Percentiles rank a stretch among this genome's conserved stretches.
Evolutionary conservation across 257 asterid genomes (phyloP).

Genomic region (Solanum medicagineum): DNA sequence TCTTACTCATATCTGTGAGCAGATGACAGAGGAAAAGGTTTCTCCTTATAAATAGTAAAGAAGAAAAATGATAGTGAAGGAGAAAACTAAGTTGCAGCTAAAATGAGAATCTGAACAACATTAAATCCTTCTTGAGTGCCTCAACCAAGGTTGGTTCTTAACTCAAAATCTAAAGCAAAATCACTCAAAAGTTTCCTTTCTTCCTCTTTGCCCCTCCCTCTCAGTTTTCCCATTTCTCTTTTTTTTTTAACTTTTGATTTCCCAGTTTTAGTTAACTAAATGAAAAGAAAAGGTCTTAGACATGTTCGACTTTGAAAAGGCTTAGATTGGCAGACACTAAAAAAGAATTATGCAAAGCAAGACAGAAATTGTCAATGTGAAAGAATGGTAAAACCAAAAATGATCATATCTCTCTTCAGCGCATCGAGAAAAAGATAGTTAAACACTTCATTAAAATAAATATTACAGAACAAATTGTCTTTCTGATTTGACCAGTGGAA

Average conservation of each 20-base stretch:
- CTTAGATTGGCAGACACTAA: background rate
- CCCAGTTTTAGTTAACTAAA: background rate
- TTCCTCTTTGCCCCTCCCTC: background rate
- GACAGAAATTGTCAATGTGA: background rate
- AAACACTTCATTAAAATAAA: background rate
- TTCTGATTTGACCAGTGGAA: background rate
- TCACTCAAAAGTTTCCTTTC: background rate
- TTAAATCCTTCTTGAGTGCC: background rate
- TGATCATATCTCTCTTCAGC: background rate
- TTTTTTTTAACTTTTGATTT: background rate
- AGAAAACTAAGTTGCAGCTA: background rate
- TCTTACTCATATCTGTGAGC: background rate
- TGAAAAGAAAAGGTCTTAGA: background rate
- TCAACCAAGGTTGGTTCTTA: background rate
- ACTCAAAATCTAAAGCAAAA: background rate
- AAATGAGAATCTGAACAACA: background rate
- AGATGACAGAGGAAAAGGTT: background rate
- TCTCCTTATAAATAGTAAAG: background rate
- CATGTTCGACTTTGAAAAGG: background rate
- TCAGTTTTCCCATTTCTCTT: background rate
- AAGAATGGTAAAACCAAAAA: background rate
- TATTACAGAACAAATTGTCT: background rate
- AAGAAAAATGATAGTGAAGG: background rate
- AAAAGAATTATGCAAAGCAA: background rate
- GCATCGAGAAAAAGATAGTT: background rate